Percentiles rank a stretch among this genome's conserved stretches.
These are phyloP conservation scores for slime mould (Dictyostelium discoideum) DNA, from an alignment of 78 protist species.

Conservation along the genomic window DNA sequence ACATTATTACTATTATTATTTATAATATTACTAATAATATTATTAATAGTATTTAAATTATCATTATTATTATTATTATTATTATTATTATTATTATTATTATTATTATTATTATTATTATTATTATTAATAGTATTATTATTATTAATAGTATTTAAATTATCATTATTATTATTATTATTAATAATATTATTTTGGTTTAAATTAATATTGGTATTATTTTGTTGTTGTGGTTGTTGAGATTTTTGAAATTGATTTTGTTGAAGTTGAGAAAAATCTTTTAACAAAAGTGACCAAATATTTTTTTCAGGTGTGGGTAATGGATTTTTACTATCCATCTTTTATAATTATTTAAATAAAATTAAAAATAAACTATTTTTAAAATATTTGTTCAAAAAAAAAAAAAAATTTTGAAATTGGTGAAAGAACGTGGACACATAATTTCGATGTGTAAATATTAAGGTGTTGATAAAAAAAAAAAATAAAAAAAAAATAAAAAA, in stretches of 20 bases:
- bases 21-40: constrained; percentile 28
- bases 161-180: neutral
- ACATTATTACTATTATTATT: too few relatives aligned
- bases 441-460: neutral
- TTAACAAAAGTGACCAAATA: neutral
- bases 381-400: too few relatives aligned
- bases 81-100: neutral
- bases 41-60: constrained; percentile 18
- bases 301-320: neutral
- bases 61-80: neutral
- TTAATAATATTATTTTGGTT: neutral
- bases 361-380: neutral
- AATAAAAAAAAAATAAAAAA: too few relatives aligned
- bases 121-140: neutral
- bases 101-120: neutral
- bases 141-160: constrained; percentile 16
- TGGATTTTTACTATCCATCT: neutral
- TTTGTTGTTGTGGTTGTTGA: neutral
- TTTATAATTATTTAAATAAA: too few relatives aligned
- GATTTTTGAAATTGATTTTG: neutral
- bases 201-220: neutral
- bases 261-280: neutral
- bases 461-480: too few relatives aligned
- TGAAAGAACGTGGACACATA: neutral
- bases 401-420: too few relatives aligned